These are phyloP conservation scores for Amanita rimosa DNA, from an alignment of 768 basidiomycete genomes.

Conservation along the genomic window DNA sequence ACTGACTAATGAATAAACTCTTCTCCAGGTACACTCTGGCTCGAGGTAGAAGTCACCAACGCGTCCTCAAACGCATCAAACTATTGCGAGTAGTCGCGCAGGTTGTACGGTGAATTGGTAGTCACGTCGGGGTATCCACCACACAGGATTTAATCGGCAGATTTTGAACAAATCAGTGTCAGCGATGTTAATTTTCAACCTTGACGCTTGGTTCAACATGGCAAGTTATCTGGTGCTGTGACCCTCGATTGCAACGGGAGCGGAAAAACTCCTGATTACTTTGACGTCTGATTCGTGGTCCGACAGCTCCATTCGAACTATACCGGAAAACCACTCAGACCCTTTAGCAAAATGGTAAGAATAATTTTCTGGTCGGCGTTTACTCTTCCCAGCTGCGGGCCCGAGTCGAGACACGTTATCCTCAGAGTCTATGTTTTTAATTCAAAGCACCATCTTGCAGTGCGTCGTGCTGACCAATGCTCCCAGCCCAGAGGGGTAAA, in stretches of 20 bases:
- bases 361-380: background rate
- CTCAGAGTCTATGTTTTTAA: background rate
- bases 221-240: background rate
- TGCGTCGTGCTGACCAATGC: background rate
- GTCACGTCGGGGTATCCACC: background rate
- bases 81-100: background rate
- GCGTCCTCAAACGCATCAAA: background rate
- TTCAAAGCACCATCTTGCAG: background rate
- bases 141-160: too few species aligned
- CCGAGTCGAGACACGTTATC: background rate
- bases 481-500: background rate
- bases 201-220: background rate
- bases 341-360: background rate
- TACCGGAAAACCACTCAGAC: background rate
- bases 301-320: background rate
- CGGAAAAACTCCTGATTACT: background rate
- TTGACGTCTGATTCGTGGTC: background rate
- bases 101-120: background rate
- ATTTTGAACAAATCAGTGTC: background rate
- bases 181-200: background rate
- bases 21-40: background rate
- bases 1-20: background rate
- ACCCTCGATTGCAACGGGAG: constrained; percentile 3
- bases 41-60: background rate
- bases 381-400: background rate